These are phyloP conservation scores for Cladosporium halotolerans DNA, from an alignment of 2,329 filamentous ascomycete species.

Conservation along the genomic window DNA sequence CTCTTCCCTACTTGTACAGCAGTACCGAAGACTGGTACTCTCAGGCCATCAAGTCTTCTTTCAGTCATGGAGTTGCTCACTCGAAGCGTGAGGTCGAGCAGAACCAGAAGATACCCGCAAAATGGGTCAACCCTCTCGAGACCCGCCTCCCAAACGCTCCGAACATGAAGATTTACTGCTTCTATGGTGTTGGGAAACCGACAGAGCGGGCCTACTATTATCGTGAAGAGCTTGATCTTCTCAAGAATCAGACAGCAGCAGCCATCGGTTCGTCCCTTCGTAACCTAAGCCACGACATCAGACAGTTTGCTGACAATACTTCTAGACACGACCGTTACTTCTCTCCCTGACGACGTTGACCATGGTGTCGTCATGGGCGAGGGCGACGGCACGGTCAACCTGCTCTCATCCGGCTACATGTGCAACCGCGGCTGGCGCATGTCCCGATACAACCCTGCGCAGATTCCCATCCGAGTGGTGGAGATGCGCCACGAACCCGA, in stretches of 20 bases:
- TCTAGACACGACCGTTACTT: constrained; percentile 62
- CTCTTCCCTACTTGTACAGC: constrained; percentile 69
- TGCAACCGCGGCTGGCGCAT: constrained; percentile 92
- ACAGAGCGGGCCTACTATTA: constrained; percentile 94
- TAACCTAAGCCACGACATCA: neutral
- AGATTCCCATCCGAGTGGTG: constrained; percentile 71
- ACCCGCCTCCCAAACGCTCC: constrained; percentile 80
- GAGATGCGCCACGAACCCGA: constrained; percentile 98
- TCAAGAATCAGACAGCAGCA: constrained; percentile 55
- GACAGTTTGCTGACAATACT: constrained; percentile 4
- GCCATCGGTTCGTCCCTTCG: constrained; percentile 22
- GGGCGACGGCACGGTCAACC: constrained; percentile 89
- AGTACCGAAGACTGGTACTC: constrained; percentile 82
- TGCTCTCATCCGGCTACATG: constrained; percentile 94
- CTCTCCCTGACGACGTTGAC: constrained; percentile 55
- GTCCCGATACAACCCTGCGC: constrained; percentile 86
- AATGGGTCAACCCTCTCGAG: constrained; percentile 95
- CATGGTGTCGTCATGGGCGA: constrained; percentile 94
- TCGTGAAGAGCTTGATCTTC: constrained; percentile 57
- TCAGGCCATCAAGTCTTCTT: constrained; percentile 64
- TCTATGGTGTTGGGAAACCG: constrained; percentile 90
- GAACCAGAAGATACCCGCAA: constrained; percentile 48
- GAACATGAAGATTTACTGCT: constrained; percentile 90
- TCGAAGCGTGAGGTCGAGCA: constrained; percentile 72
- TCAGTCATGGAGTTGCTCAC: constrained; percentile 83